Percentiles rank a stretch among this genome's conserved stretches.
Evolutionary conservation across 352 stramenopile species (phyloP).

Genomic region (Globisporangium alternatum): DNA sequence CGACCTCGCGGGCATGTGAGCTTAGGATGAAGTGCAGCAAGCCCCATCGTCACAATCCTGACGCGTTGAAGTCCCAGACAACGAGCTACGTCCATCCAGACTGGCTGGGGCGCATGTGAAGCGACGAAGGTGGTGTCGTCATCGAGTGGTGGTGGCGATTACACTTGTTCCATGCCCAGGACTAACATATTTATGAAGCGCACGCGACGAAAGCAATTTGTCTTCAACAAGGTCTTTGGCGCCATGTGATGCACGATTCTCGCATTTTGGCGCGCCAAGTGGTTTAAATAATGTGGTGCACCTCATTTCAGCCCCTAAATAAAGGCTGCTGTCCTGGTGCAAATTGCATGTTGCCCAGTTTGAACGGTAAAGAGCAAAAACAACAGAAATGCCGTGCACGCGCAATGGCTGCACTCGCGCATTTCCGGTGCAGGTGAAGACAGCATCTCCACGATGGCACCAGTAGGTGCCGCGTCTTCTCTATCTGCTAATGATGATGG

Average conservation of each 20-base stretch:
- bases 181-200: not conserved
- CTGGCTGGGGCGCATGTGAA: not conserved
- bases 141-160: too few species aligned
- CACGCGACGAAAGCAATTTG: not conserved
- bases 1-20: slow-evolving; percentile 68
- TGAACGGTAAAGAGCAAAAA: not conserved
- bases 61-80: not conserved
- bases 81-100: not conserved
- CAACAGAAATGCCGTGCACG: not conserved
- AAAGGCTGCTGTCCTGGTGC: not conserved
- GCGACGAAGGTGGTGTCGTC: too few species aligned
- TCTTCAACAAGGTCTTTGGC: not conserved
- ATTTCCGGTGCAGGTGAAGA: slow-evolving; percentile 9
- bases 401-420: slow-evolving; percentile 7
- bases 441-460: not conserved
- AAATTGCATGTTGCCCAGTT: not conserved
- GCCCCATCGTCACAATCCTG: not conserved
- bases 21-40: not conserved
- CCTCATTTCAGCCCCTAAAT: not conserved
- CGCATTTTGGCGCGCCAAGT: slow-evolving; percentile 8
- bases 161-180: too few species aligned
- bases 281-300: not conserved
- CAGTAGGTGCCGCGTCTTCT: not conserved
- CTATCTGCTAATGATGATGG: not conserved
- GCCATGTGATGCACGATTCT: not conserved